Evolutionary conservation across 1,284 basidiomycete genomes (phyloP).

Genomic region (Cutaneotrichosporon sp.): DNA sequence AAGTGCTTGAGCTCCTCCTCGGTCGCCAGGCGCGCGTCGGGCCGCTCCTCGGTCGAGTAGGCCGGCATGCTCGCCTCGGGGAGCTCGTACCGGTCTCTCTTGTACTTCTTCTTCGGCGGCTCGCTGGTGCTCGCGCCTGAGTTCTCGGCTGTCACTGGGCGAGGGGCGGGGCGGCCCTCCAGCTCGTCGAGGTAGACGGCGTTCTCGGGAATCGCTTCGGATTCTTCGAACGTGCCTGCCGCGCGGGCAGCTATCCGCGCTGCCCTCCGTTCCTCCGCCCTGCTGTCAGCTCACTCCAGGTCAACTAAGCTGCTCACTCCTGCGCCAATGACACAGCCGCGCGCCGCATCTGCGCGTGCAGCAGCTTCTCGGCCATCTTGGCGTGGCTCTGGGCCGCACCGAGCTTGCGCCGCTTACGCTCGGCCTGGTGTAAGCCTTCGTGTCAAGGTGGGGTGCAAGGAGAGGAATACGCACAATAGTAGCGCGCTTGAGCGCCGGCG

Average conservation of each 20-base stretch:
- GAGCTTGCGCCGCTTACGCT: slow-evolving; percentile 81
- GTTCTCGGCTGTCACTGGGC: slow-evolving; percentile 14
- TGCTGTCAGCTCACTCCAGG: not conserved
- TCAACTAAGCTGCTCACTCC: slow-evolving; percentile 38
- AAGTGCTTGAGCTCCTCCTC: slow-evolving; percentile 87
- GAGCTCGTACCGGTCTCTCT: slow-evolving; percentile 76
- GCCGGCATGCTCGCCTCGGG: slow-evolving; percentile 64
- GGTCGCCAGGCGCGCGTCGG: slow-evolving; percentile 88
- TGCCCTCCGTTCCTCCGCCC: slow-evolving; percentile 39
- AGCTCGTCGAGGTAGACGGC: slow-evolving; percentile 85
- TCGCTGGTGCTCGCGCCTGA: not conserved
- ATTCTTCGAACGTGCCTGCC: slow-evolving; percentile 36
- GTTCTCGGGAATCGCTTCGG: slow-evolving; percentile 62
- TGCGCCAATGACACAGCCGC: slow-evolving; percentile 80
- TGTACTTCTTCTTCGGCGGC: slow-evolving; percentile 37
- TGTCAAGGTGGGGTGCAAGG: no score
- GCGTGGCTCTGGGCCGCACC: slow-evolving; percentile 81
- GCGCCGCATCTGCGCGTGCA: slow-evolving; percentile 89
- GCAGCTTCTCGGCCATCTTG: slow-evolving; percentile 83
- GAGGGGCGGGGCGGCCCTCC: slow-evolving; percentile 52
- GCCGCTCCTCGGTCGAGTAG: slow-evolving; percentile 57
- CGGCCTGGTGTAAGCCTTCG: slow-evolving; percentile 69
- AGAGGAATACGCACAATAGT: slow-evolving; percentile 76
- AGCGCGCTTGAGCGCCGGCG: slow-evolving; percentile 78
- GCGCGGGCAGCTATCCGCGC: slow-evolving; percentile 18